Percentiles rank a stretch among this genome's conserved stretches.
Conservation (phyloP, 202 grass and related monocot species). For the Eragrostis tef region DNA sequence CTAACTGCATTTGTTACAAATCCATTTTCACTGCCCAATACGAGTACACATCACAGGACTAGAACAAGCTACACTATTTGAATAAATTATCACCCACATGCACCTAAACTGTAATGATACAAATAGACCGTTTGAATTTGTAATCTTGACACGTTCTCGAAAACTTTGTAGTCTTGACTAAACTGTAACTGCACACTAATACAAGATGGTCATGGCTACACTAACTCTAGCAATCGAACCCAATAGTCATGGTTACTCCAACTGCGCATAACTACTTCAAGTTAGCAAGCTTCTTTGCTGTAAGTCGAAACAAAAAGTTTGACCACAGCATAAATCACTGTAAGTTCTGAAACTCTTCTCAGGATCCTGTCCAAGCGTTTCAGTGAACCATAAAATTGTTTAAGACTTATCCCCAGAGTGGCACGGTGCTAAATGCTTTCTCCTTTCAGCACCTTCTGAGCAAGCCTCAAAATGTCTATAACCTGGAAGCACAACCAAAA, state of each 20-base stretch:
- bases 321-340: neutral
- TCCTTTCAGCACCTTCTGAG: constrained; percentile 73
- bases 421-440: constrained; percentile 51
- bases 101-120: constrained; percentile 22
- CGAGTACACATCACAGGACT: neutral
- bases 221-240: constrained; percentile 14
- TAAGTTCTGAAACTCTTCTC: neutral
- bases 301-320: constrained; percentile 29
- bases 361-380: constrained; percentile 22
- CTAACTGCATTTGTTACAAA: constrained; percentile 17
- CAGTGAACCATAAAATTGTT: neutral
- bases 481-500: constrained; percentile 54
- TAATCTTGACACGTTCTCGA: constrained; percentile 5
- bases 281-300: constrained; percentile 25
- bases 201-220: constrained; percentile 1
- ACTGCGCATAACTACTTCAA: constrained; percentile 27
- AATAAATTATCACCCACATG: constrained; percentile 26
- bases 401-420: constrained; percentile 1
- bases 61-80: neutral
- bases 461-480: constrained; percentile 73
- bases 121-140: neutral
- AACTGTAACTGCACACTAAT: constrained; percentile 38
- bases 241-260: constrained; percentile 32
- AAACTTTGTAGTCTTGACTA: neutral
- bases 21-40: neutral